Percentiles rank a stretch among this genome's conserved stretches.
Evolutionary conservation across 1,284 basidiomycete species (phyloP).

Genomic region (Gastroboletus turbinatus): DNA sequence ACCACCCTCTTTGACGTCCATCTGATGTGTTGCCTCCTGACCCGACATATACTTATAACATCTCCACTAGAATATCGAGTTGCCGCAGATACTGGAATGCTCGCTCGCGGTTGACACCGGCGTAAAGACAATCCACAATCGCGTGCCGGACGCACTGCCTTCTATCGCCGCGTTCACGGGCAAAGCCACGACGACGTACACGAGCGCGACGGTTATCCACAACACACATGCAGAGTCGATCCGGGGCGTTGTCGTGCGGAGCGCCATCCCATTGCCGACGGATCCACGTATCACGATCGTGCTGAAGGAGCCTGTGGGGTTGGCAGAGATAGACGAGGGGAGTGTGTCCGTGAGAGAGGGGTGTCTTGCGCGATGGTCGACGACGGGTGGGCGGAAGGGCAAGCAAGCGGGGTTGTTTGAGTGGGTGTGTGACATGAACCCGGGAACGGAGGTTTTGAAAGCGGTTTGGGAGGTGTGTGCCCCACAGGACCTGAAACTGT

Average conservation of each 20-base stretch:
- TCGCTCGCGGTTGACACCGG: conserved; percentile 18
- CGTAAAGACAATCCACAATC: conserved; percentile 19
- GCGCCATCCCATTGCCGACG: conserved; percentile 18
- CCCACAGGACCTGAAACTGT: conserved; percentile 13
- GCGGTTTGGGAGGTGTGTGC: conserved; percentile 25
- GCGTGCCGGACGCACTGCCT: conserved; percentile 14
- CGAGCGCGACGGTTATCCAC: conserved; percentile 14
- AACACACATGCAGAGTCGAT: conserved; percentile 15
- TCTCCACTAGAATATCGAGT: conserved; percentile 7
- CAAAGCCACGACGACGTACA: conserved; percentile 21
- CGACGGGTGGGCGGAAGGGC: conserved; percentile 15
- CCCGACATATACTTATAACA: background rate
- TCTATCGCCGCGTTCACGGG: background rate
- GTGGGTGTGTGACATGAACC: conserved; percentile 24
- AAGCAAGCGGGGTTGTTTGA: conserved; percentile 26
- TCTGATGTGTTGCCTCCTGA: background rate
- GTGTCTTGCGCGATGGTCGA: conserved; percentile 24
- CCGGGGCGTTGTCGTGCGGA: conserved; percentile 20
- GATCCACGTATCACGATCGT: conserved; percentile 26
- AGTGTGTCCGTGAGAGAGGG: conserved; percentile 13
- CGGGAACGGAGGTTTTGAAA: conserved; percentile 21
- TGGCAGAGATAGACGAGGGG: conserved; percentile 21
- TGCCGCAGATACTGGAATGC: conserved; percentile 23
- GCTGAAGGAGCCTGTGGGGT: conserved; percentile 23
- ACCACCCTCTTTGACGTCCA: too few relatives aligned